phyloP scores from a whole-genome alignment of 768 basidiomycete species.

The Lactifluus piperatus region DNA sequence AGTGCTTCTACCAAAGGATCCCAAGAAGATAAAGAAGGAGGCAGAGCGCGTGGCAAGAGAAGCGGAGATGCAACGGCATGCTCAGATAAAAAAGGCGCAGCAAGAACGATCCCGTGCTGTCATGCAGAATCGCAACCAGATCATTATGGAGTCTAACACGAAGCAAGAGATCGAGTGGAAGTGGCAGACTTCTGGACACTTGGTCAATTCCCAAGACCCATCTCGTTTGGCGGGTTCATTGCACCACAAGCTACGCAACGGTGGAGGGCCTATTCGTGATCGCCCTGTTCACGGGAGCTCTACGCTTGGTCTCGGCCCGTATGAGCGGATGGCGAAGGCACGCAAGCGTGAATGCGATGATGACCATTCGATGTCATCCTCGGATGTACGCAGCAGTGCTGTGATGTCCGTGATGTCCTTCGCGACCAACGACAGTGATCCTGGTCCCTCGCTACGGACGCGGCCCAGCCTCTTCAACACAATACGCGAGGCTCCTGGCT shows the following conservation, averaged over 20 bases:
- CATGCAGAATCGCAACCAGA: slow-evolving; percentile 79
- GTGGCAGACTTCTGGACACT: slow-evolving; percentile 31
- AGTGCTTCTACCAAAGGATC: slow-evolving; percentile 38
- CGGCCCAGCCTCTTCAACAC: slow-evolving; percentile 56
- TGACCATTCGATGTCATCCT: slow-evolving; percentile 86
- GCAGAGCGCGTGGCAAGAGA: slow-evolving; percentile 69
- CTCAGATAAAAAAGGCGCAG: slow-evolving; percentile 61
- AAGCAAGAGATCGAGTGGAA: slow-evolving; percentile 59
- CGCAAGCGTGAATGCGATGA: slow-evolving; percentile 81
- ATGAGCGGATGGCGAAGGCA: slow-evolving; percentile 65
- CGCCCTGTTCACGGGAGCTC: not conserved
- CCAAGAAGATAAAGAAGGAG: slow-evolving; percentile 76
- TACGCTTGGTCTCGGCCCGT: slow-evolving; percentile 31
- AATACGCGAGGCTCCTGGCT: slow-evolving; percentile 68
- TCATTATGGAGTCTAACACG: slow-evolving; percentile 48
- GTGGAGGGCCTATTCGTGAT: slow-evolving; percentile 57
- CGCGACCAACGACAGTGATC: slow-evolving; percentile 79
- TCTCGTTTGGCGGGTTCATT: slow-evolving; percentile 19
- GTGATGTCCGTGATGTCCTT: slow-evolving; percentile 75
- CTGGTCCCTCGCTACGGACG: slow-evolving; percentile 61
- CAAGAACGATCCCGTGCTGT: slow-evolving; percentile 88
- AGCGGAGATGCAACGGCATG: slow-evolving; percentile 78
- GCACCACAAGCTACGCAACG: slow-evolving; percentile 36
- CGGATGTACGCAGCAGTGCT: slow-evolving; percentile 68
- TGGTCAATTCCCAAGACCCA: slow-evolving; percentile 25